These are phyloP conservation scores for Salicornia ramosissima DNA, from an alignment of 148 eudicot species.

Conservation along the genomic window DNA sequence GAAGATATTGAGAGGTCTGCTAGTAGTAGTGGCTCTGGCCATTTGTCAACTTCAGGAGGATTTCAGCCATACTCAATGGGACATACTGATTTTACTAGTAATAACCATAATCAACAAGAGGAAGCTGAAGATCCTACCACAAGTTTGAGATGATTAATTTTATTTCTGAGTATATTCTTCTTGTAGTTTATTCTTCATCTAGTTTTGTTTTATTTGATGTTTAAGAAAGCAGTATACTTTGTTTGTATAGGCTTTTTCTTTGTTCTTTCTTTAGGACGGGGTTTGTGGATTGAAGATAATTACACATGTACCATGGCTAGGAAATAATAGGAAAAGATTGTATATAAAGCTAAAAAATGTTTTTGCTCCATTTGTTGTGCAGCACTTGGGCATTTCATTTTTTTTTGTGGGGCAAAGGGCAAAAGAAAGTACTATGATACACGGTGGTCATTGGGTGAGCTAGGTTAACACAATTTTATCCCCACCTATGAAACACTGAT, in stretches of 20 bases:
- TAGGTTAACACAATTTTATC: too few species aligned
- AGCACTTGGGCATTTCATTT: too few species aligned
- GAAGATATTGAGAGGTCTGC: conserved; percentile 69
- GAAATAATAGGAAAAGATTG: conserved; percentile 3
- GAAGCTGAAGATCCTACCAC: background rate
- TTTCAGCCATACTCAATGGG: conserved; percentile 48
- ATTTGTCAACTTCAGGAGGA: conserved; percentile 48
- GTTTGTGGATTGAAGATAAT: background rate
- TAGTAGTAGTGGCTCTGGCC: conserved; percentile 67
- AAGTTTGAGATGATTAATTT: background rate
- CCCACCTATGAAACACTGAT: too few species aligned
- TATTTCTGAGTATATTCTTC: background rate
- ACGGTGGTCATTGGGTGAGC: too few species aligned
- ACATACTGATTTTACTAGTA: conserved; percentile 19
- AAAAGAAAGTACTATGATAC: too few species aligned
- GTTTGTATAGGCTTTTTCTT: background rate
- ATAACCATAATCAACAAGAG: conserved; percentile 23
- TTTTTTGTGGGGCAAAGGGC: too few species aligned
- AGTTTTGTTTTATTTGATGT: background rate
- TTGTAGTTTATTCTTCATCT: background rate
- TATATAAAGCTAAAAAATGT: background rate
- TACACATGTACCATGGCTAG: background rate
- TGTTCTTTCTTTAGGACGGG: background rate
- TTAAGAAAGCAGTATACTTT: background rate
- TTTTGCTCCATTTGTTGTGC: too few species aligned